phyloP scores from a whole-genome alignment of 169 alveolate genomes.

The Plasmodium inui region DNA sequence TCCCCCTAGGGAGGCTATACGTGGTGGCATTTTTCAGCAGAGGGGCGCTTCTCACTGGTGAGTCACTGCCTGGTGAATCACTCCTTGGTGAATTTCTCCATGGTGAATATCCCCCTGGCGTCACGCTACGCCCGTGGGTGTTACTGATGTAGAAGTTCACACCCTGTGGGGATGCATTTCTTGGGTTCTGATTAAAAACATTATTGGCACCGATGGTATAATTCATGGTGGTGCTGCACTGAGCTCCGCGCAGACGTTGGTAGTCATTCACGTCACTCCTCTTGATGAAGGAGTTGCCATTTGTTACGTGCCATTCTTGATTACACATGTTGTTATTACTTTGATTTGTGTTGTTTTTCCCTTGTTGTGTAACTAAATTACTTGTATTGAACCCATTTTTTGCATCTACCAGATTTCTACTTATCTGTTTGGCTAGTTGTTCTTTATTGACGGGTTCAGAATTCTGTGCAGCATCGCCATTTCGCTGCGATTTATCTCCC shows the following conservation, averaged over 20 bases:
- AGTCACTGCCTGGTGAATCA: neutral
- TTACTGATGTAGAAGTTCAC: neutral
- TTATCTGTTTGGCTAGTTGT: neutral
- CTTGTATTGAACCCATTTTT: neutral
- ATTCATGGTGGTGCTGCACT: neutral
- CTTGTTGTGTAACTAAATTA: neutral
- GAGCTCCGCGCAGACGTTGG: neutral
- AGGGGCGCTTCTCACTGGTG: neutral
- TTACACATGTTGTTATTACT: neutral
- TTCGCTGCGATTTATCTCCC: neutral
- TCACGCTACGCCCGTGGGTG: neutral
- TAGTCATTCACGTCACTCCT: neutral
- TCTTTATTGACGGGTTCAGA: neutral
- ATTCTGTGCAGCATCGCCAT: neutral
- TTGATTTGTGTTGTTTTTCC: neutral
- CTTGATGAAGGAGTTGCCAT: neutral
- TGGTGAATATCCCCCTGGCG: neutral
- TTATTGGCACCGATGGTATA: neutral
- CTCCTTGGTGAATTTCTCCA: neutral
- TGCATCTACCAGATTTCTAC: neutral
- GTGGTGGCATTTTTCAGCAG: neutral
- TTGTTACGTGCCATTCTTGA: neutral
- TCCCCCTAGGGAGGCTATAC: neutral
- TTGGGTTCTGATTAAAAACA: neutral
- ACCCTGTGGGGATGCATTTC: neutral